Evolutionary conservation across 1,139 yeast genomes (phyloP).

Genomic region (Taiozyma sp.): DNA sequence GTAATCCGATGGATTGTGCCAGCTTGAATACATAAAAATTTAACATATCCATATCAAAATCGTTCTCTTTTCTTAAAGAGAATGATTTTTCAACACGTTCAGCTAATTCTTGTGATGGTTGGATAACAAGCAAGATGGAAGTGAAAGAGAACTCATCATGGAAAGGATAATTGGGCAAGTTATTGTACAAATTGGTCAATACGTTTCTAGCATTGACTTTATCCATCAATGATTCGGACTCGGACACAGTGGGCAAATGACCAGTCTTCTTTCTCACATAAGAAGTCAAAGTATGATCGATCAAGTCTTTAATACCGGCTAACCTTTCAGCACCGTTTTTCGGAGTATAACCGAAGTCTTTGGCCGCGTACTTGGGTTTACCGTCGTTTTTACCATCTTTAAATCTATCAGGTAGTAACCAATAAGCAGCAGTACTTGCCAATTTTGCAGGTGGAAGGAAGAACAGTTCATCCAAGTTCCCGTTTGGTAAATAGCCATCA

Average conservation of each 20-base stretch:
- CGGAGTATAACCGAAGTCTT: neutral
- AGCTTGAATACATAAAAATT: conserved; percentile 6
- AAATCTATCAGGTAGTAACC: conserved; percentile 8
- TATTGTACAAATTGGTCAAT: conserved; percentile 10
- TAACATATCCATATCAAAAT: conserved; percentile 35
- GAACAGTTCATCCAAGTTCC: conserved; percentile 40
- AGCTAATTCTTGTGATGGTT: conserved; percentile 7
- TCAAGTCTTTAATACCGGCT: neutral
- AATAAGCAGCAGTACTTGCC: conserved; percentile 29
- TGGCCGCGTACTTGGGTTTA: neutral
- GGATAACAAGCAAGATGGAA: conserved; percentile 9
- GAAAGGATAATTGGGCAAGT: conserved; percentile 8
- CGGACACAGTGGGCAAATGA: neutral
- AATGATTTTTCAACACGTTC: conserved; percentile 5
- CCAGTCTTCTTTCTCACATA: neutral
- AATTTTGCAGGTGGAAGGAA: conserved; percentile 33
- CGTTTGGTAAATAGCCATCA: conserved; percentile 26
- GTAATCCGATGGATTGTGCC: conserved; percentile 6
- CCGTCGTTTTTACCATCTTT: neutral
- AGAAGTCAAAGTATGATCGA: neutral
- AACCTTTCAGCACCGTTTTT: neutral
- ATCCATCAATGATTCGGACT: neutral
- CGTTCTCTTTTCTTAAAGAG: conserved; percentile 14
- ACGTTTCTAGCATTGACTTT: conserved; percentile 7
- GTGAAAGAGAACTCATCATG: conserved; percentile 5